These are phyloP conservation scores for Knoxdaviesia proteae DNA, from an alignment of 2,329 filamentous ascomycete genomes.

Conservation along the genomic window DNA sequence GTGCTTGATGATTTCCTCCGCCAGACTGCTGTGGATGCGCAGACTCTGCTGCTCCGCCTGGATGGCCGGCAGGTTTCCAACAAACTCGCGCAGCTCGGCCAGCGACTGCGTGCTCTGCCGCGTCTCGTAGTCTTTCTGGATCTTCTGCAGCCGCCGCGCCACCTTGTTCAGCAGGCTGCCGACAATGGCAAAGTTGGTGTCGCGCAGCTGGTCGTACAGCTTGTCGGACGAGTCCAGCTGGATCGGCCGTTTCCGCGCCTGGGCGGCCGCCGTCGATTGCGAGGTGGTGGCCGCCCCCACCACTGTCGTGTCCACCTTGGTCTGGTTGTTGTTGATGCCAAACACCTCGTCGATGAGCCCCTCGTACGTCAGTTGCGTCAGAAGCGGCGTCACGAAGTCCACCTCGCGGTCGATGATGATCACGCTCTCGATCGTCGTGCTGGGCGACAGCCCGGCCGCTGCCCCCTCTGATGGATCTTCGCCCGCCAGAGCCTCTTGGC, in stretches of 20 bases:
- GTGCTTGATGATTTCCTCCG: conserved; percentile 87
- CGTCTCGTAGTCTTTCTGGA: conserved; percentile 77
- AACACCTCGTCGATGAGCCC: conserved; percentile 88
- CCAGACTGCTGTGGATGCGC: conserved; percentile 78
- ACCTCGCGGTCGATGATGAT: conserved; percentile 92
- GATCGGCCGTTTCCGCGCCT: conserved; percentile 66
- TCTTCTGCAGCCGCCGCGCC: conserved; percentile 61
- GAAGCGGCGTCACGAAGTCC: conserved; percentile 75
- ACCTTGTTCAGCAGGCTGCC: conserved; percentile 77
- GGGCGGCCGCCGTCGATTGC: conserved; percentile 27
- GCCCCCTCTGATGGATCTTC: conserved; percentile 45
- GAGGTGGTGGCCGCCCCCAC: conserved; percentile 53
- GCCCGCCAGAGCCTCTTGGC: conserved; percentile 66
- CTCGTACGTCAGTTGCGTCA: conserved; percentile 93
- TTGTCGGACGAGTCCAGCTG: conserved; percentile 76
- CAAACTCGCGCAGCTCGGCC: conserved; percentile 81
- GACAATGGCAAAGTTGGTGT: conserved; percentile 90
- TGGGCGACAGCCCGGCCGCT: conserved; percentile 56
- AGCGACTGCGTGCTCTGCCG: conserved; percentile 75
- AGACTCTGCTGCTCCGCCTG: conserved; percentile 85
- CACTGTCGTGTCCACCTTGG: conserved; percentile 78
- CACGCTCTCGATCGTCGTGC: conserved; percentile 69
- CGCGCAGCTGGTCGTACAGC: conserved; percentile 68
- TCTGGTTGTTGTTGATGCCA: conserved; percentile 77
- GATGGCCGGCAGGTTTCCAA: conserved; percentile 78